Evolutionary conservation across 352 stramenopile species (phyloP).

Genomic region (Aphanomyces astaci): DNA sequence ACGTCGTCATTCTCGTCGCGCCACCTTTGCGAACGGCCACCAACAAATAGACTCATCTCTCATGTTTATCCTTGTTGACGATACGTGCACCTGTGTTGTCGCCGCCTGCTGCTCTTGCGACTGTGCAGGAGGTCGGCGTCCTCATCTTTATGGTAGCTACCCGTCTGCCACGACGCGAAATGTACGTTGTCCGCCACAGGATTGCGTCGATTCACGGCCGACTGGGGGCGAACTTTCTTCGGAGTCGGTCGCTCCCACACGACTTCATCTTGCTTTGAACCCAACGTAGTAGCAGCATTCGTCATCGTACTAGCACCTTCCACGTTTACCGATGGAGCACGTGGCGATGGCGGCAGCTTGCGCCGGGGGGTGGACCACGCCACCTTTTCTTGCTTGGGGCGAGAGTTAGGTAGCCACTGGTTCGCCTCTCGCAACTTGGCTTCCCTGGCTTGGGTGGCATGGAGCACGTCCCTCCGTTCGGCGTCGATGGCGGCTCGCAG

Average conservation of each 20-base stretch:
- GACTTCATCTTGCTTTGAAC: slow-evolving; percentile 5
- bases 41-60: slow-evolving; percentile 3
- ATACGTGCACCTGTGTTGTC: neutral
- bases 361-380: neutral
- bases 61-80: neutral
- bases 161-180: neutral
- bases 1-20: slow-evolving; percentile 97
- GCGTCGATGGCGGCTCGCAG: slow-evolving; percentile 52
- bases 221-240: slow-evolving; percentile 14
- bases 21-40: slow-evolving; percentile 91
- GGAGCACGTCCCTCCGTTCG: slow-evolving; percentile 33
- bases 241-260: neutral
- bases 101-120: neutral
- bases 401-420: slow-evolving; percentile 37
- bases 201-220: slow-evolving; percentile 9
- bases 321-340: neutral
- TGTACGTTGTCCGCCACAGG: slow-evolving; percentile 20
- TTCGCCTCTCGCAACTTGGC: slow-evolving; percentile 32
- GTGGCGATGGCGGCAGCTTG: neutral
- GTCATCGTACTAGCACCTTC: too few relatives aligned
- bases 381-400: neutral
- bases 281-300: too few relatives aligned
- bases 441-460: slow-evolving; percentile 33
- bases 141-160: slow-evolving; percentile 10
- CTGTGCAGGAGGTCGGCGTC: too few relatives aligned